Conservation (phyloP, 371 early-diverging fungal species). For the Apophysomyces trapeziformis region DNA sequence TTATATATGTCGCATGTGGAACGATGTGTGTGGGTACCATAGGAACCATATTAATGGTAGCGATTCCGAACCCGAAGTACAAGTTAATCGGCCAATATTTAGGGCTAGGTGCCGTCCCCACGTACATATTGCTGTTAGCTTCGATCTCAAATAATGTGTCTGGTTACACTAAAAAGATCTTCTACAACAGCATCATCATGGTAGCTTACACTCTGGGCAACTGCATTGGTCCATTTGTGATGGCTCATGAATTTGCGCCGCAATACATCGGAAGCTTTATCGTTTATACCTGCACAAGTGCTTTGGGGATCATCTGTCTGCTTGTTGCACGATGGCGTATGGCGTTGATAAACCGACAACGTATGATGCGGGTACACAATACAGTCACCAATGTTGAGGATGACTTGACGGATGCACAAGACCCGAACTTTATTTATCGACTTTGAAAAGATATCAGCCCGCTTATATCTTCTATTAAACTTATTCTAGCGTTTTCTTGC, state of each 20-base stretch:
- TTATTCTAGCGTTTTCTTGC: too few relatives aligned
- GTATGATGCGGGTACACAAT: conserved; percentile 8
- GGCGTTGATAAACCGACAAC: conserved; percentile 21
- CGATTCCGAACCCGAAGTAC: conserved; percentile 28
- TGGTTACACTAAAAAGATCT: conserved; percentile 42
- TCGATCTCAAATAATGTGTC: conserved; percentile 35
- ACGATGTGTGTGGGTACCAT: conserved; percentile 24
- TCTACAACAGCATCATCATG: conserved; percentile 27
- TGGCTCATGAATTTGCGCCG: conserved; percentile 30
- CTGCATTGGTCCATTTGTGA: conserved; percentile 29
- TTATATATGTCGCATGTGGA: conserved; percentile 24
- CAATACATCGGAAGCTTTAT: conserved; percentile 41
- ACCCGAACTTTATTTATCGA: conserved; percentile 17
- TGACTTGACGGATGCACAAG: conserved; percentile 26
- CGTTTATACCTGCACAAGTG: conserved; percentile 25
- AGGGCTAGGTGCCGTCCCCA: conserved; percentile 26
- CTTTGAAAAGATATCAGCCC: too few relatives aligned
- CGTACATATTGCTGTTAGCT: conserved; percentile 26
- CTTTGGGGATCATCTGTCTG: conserved; percentile 22
- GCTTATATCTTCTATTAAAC: too few relatives aligned
- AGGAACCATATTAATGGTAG: conserved; percentile 29
- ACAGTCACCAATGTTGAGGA: conserved; percentile 27
- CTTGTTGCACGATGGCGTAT: conserved; percentile 29
- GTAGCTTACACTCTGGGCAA: conserved; percentile 34
- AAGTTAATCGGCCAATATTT: conserved; percentile 34